A percentile compares a stretch with the other conserved stretches of the same genome.
phyloP scores from a whole-genome alignment of 2,329 filamentous ascomycete species.

The Diaporthe citrichinensis region DNA sequence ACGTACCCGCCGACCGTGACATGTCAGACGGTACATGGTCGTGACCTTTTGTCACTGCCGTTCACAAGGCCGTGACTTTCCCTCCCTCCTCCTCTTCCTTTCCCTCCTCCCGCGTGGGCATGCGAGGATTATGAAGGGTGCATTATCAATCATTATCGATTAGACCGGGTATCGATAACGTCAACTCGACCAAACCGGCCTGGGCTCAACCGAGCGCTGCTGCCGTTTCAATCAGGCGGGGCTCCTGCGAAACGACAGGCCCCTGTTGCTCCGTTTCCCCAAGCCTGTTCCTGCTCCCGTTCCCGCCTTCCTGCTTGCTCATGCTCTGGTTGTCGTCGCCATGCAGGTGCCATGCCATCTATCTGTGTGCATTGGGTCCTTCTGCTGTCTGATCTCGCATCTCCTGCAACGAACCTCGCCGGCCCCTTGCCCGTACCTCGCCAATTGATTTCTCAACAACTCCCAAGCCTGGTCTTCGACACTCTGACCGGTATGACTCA shows the following conservation, averaged over 20 bases:
- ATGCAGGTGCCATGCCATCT: background rate
- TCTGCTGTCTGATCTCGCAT: background rate
- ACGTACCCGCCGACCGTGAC: conserved; percentile 21
- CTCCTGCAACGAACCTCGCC: background rate
- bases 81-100: background rate
- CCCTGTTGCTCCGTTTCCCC: conserved; percentile 20
- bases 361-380: background rate
- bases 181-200: conserved; percentile 19
- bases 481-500: conserved; percentile 20
- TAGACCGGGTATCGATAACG: conserved; percentile 25
- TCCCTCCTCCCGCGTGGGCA: background rate
- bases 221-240: conserved; percentile 33
- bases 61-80: conserved; percentile 15
- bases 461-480: background rate
- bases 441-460: conserved; percentile 15
- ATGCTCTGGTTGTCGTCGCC: background rate
- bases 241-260: conserved; percentile 27
- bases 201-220: conserved; percentile 22
- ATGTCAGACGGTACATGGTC: conserved; percentile 28
- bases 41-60: conserved; percentile 9
- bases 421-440: background rate
- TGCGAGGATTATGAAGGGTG: conserved; percentile 1
- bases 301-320: background rate
- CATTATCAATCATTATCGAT: conserved; percentile 27
- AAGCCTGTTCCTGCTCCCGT: conserved; percentile 1